These are phyloP conservation scores for Backusella morwellensis DNA, from an alignment of 192 early-diverging fungal species.

Conservation along the genomic window DNA sequence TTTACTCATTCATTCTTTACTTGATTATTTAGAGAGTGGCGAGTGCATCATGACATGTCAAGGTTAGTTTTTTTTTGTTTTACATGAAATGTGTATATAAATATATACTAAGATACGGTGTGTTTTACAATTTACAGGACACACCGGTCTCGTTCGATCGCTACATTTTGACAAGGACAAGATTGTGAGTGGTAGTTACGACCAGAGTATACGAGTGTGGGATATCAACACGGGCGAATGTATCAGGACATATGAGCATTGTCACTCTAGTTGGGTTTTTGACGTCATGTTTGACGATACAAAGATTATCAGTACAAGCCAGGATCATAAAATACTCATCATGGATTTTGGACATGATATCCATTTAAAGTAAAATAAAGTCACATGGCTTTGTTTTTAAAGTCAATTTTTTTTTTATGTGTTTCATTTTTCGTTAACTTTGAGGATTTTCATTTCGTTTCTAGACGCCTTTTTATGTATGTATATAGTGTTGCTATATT, in stretches of 20 bases:
- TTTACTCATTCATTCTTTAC: background rate
- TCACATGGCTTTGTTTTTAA: background rate
- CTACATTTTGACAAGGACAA: conserved; percentile 79
- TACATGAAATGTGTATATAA: background rate
- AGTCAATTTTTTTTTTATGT: background rate
- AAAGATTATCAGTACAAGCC: conserved; percentile 69
- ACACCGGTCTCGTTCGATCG: conserved; percentile 80
- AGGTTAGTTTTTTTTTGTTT: conserved; percentile 18
- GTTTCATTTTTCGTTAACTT: background rate
- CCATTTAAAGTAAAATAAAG: background rate
- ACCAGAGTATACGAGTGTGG: conserved; percentile 95
- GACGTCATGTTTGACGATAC: conserved; percentile 86
- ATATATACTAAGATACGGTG: background rate
- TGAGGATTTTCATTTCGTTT: background rate
- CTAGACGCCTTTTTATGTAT: background rate
- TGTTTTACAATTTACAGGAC: conserved; percentile 33
- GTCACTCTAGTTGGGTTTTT: conserved; percentile 95
- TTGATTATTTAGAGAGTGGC: conserved; percentile 41
- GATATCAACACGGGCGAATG: conserved; percentile 79
- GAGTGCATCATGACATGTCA: conserved; percentile 56
- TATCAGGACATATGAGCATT: conserved; percentile 65
- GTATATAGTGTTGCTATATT: background rate
- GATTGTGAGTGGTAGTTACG: conserved; percentile 91
- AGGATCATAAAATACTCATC: conserved; percentile 42
- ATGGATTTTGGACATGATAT: conserved; percentile 38